These are phyloP conservation scores for Triangularia setosa DNA, from an alignment of 2,329 filamentous ascomycete genomes.

Conservation along the genomic window DNA sequence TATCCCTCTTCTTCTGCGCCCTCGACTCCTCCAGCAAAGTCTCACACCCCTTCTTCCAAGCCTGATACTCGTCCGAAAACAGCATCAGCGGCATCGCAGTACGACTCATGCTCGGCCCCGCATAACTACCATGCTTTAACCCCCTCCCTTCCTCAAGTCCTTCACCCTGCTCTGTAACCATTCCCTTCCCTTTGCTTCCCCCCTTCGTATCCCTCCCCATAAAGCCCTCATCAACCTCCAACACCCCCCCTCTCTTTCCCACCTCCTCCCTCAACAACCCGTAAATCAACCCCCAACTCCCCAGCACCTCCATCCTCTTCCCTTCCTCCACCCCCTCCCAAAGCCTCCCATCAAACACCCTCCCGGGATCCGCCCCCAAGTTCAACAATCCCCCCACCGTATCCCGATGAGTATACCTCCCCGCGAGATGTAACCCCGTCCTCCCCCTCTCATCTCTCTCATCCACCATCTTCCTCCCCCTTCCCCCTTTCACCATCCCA, in stretches of 20 bases:
- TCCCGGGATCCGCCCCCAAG: background rate
- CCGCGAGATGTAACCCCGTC: constrained; percentile 15
- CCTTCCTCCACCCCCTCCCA: background rate
- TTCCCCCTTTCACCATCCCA: background rate
- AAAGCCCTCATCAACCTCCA: background rate
- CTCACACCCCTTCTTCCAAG: constrained; percentile 1
- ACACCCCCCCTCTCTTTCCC: background rate
- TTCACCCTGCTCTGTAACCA: background rate
- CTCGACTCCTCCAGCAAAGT: background rate
- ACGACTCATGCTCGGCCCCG: background rate
- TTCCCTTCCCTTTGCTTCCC: background rate
- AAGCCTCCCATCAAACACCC: background rate
- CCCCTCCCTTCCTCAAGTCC: background rate
- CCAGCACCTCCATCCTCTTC: constrained; percentile 1
- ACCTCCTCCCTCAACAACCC: background rate
- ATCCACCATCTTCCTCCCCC: constrained; percentile 1
- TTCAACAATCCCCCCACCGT: constrained; percentile 6
- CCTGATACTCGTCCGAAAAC: background rate
- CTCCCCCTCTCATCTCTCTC: constrained; percentile 10
- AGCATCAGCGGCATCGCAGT: background rate
- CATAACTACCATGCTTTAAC: background rate
- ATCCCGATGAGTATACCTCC: background rate
- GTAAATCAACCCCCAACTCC: background rate
- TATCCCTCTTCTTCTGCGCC: background rate
- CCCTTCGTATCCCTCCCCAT: background rate